Evolutionary conservation across 2,329 filamentous ascomycete species (phyloP).

Genomic region (Claviceps spartinae): DNA sequence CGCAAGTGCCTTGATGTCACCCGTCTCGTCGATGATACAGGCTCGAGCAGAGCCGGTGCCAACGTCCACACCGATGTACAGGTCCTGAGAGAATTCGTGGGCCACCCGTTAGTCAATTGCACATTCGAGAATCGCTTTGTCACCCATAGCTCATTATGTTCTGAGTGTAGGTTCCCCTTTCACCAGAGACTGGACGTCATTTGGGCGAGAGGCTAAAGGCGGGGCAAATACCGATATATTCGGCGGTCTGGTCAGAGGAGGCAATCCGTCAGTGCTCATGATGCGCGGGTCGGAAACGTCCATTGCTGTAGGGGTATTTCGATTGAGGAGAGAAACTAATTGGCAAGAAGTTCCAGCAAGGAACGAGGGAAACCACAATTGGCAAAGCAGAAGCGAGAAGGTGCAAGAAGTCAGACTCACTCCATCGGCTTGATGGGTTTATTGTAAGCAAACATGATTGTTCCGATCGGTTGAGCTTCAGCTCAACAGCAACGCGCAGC

Average conservation of each 20-base stretch:
- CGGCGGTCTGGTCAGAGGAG: constrained; percentile 19
- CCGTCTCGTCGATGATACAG: constrained; percentile 84
- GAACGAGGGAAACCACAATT: background rate
- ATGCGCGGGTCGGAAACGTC: constrained; percentile 6
- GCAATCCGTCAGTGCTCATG: constrained; percentile 10
- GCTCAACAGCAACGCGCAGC: constrained; percentile 2
- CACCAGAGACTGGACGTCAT: background rate
- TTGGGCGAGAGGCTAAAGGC: background rate
- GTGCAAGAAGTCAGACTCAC: constrained; percentile 14
- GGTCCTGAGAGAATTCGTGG: constrained; percentile 26
- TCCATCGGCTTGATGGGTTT: constrained; percentile 25
- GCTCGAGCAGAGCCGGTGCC: constrained; percentile 91
- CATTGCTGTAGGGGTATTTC: constrained; percentile 1
- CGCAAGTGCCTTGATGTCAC: constrained; percentile 70
- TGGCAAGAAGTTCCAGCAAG: background rate
- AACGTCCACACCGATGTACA: constrained; percentile 81
- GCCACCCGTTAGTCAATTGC: background rate
- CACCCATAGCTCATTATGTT: background rate
- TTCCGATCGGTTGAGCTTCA: constrained; percentile 2
- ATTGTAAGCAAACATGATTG: constrained; percentile 22
- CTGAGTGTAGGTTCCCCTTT: background rate
- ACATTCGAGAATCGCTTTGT: background rate
- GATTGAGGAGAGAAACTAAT: background rate
- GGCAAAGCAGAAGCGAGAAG: background rate
- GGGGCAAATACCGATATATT: constrained; percentile 17